Evolutionary conservation across 257 asterid genomes (phyloP).

Genomic region (Hygrophila difformis): DNA sequence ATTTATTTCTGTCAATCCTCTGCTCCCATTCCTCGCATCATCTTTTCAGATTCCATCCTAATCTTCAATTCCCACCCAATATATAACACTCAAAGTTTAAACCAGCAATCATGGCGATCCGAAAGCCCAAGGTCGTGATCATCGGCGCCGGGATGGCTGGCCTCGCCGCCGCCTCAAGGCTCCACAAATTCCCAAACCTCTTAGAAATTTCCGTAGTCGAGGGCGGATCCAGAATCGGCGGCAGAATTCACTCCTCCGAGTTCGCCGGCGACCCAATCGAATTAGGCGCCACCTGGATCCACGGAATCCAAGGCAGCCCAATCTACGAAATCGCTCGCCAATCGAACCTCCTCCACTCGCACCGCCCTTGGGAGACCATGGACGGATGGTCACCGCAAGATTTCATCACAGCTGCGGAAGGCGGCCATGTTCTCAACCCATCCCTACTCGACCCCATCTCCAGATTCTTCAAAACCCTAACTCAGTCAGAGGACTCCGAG

Average conservation of each 20-base stretch:
- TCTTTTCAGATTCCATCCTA: no score
- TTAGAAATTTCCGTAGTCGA: neutral
- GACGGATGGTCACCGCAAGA: neutral
- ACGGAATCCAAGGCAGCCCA: neutral
- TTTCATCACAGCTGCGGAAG: no score
- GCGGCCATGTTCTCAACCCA: no score
- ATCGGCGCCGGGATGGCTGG: neutral
- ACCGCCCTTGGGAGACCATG: neutral
- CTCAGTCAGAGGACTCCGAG: no score
- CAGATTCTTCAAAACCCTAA: no score
- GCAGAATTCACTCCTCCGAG: neutral
- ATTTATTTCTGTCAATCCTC: no score
- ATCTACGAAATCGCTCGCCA: neutral
- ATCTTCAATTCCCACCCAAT: no score
- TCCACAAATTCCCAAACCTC: neutral
- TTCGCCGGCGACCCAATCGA: neutral
- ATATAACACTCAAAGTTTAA: no score
- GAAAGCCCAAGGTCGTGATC: neutral
- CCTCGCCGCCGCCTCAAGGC: neutral
- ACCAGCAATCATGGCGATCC: no score
- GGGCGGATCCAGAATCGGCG: neutral
- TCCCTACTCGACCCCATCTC: no score
- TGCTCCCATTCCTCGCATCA: no score
- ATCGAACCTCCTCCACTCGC: neutral
- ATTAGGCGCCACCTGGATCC: neutral